phyloP scores from a whole-genome alignment of 768 basidiomycete species.

The Hirschioporus abietinus region DNA sequence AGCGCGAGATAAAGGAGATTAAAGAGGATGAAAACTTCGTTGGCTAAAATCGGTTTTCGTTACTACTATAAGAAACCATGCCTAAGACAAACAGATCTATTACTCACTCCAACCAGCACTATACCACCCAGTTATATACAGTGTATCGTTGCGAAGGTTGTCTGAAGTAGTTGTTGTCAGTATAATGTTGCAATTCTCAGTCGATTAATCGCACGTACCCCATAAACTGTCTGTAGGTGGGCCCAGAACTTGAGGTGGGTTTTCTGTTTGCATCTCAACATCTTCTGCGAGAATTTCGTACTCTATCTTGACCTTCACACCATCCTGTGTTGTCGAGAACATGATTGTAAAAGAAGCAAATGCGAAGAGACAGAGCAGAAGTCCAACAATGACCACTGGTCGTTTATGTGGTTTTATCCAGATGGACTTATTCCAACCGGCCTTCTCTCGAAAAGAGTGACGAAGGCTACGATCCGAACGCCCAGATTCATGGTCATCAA shows the following conservation, averaged over 20 bases:
- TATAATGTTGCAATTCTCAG: background rate
- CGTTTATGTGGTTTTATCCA: background rate
- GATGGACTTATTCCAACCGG: background rate
- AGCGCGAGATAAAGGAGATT: conserved; percentile 38
- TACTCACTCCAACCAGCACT: conserved; percentile 71
- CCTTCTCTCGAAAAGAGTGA: background rate
- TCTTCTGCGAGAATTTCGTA: background rate
- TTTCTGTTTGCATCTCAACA: background rate
- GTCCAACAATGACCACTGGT: background rate
- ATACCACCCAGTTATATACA: conserved; percentile 71
- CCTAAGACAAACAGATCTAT: background rate
- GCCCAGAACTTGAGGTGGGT: background rate
- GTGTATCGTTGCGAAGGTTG: conserved; percentile 53
- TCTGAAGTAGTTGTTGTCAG: conserved; percentile 30
- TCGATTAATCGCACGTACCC: background rate
- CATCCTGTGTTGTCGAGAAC: background rate
- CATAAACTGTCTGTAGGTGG: background rate
- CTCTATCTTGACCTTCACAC: background rate
- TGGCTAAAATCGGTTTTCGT: conserved; percentile 36
- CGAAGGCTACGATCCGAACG: background rate
- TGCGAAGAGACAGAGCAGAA: background rate
- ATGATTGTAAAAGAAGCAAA: background rate
- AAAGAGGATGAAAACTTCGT: conserved; percentile 54
- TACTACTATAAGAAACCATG: background rate
- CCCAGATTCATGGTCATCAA: background rate